These are phyloP conservation scores for Smittium mucronatum DNA, from an alignment of 371 early-diverging fungal species.

Conservation along the genomic window DNA sequence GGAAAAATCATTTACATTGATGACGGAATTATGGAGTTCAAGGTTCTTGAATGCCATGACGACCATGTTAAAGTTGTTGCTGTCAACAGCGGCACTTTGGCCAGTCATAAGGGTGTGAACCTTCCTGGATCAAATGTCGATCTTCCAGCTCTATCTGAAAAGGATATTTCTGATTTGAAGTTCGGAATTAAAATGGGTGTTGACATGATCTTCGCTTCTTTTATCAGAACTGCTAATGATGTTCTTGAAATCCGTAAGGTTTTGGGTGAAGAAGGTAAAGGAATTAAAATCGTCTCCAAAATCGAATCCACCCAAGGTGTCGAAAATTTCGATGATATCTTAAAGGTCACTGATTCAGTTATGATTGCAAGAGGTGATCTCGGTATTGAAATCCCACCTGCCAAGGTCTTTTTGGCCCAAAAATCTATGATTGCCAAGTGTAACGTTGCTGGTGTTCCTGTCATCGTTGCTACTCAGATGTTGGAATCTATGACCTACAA, in stretches of 20 bases:
- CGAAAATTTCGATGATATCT: slow-evolving; percentile 93
- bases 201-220: slow-evolving; percentile 95
- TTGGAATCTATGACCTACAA: slow-evolving; percentile 95
- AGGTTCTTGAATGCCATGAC: slow-evolving; percentile 55
- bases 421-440: slow-evolving; percentile 95
- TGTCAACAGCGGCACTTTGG: slow-evolving; percentile 59
- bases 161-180: slow-evolving; percentile 77
- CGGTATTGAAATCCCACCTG: slow-evolving; percentile 92
- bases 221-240: slow-evolving; percentile 84
- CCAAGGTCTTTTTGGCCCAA: slow-evolving; percentile 85
- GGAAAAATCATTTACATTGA: slow-evolving; percentile 80
- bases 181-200: slow-evolving; percentile 91
- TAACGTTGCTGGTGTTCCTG: slow-evolving; percentile 89
- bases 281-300: slow-evolving; percentile 90
- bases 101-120: slow-evolving; percentile 77
- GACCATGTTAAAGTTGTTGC: slow-evolving; percentile 54
- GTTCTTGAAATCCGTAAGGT: slow-evolving; percentile 66
- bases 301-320: slow-evolving; percentile 94
- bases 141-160: slow-evolving; percentile 85
- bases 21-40: slow-evolving; percentile 72
- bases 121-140: slow-evolving; percentile 77
- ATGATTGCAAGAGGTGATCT: slow-evolving; percentile 99
- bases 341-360: slow-evolving; percentile 88
- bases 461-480: slow-evolving; percentile 98
- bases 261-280: slow-evolving; percentile 59